Evolutionary conservation across 116 monocot species (phyloP).

Genomic region (Trichopus zeylanicus): DNA sequence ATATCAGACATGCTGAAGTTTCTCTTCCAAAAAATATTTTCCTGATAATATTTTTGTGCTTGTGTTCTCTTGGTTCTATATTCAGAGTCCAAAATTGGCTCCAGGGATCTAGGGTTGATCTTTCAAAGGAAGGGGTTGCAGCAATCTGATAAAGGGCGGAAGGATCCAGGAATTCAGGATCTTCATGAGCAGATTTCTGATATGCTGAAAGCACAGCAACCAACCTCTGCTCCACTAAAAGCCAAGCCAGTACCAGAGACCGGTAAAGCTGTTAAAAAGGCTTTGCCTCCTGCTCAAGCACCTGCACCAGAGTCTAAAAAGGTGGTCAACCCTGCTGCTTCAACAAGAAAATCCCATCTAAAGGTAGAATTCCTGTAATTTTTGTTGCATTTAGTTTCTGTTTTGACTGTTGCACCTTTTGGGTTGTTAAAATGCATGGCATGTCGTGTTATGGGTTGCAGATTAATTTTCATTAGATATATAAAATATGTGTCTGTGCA

Average conservation of each 20-base stretch:
- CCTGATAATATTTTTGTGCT: neutral
- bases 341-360: slow-evolving; percentile 38
- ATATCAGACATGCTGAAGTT: too few relatives aligned
- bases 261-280: slow-evolving; percentile 29
- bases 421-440: too few relatives aligned
- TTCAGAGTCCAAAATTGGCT: slow-evolving; percentile 42
- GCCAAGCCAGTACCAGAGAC: slow-evolving; percentile 21
- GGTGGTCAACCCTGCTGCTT: slow-evolving; percentile 16
- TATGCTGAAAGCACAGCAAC: slow-evolving; percentile 16
- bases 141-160: slow-evolving; percentile 17
- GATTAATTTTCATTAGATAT: too few relatives aligned
- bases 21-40: too few relatives aligned
- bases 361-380: too few relatives aligned
- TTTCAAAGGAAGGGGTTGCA: slow-evolving; percentile 40
- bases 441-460: too few relatives aligned
- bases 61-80: slow-evolving; percentile 10
- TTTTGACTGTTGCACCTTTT: too few relatives aligned
- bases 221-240: slow-evolving; percentile 22
- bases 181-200: slow-evolving; percentile 67
- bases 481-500: too few relatives aligned
- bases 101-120: slow-evolving; percentile 43
- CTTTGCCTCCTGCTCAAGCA: slow-evolving; percentile 16
- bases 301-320: slow-evolving; percentile 26
- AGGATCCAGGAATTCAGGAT: slow-evolving; percentile 32
- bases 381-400: too few relatives aligned